Percentiles rank a stretch among this genome's conserved stretches.
Conservation (phyloP, 1,284 basidiomycete genomes). For the Tilletia walkeri region DNA sequence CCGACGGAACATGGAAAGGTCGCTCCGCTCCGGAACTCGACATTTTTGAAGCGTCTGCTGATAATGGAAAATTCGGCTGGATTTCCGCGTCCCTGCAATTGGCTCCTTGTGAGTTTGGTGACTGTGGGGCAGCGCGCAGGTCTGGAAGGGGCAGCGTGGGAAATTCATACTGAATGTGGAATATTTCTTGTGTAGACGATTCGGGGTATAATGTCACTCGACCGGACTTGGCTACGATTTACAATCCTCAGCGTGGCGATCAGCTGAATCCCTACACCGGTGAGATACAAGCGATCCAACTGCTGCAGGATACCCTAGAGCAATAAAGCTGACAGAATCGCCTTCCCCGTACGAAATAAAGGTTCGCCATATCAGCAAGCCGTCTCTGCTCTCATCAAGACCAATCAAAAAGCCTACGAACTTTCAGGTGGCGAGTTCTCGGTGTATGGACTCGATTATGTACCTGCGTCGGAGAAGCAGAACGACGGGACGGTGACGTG, state of each 20-base stretch:
- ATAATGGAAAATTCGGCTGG: slow-evolving; percentile 55
- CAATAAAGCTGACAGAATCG: not conserved
- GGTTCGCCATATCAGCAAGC: slow-evolving; percentile 51
- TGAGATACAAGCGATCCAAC: not conserved
- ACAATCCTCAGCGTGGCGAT: slow-evolving; percentile 23
- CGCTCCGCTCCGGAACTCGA: slow-evolving; percentile 69
- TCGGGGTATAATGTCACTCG: slow-evolving; percentile 47
- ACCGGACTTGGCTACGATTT: slow-evolving; percentile 44
- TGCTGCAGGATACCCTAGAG: not conserved
- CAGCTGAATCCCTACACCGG: slow-evolving; percentile 43
- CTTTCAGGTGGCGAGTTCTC: slow-evolving; percentile 27
- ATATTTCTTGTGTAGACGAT: slow-evolving; percentile 53
- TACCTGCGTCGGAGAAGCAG: slow-evolving; percentile 11
- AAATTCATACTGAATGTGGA: too few species aligned
- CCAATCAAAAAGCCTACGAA: slow-evolving; percentile 39
- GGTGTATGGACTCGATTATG: slow-evolving; percentile 22
- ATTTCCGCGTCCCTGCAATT: slow-evolving; percentile 76
- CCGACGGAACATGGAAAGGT: slow-evolving; percentile 71
- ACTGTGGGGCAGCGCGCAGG: too few species aligned
- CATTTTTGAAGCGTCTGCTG: slow-evolving; percentile 64
- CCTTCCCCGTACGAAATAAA: not conserved
- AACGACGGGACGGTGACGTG: slow-evolving; percentile 34
- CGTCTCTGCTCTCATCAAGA: slow-evolving; percentile 46
- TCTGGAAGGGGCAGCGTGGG: too few species aligned
- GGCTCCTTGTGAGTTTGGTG: slow-evolving; percentile 60